Base-by-base conservation (phyloP, 306 rosid genomes). In the Prunus padus region DNA sequence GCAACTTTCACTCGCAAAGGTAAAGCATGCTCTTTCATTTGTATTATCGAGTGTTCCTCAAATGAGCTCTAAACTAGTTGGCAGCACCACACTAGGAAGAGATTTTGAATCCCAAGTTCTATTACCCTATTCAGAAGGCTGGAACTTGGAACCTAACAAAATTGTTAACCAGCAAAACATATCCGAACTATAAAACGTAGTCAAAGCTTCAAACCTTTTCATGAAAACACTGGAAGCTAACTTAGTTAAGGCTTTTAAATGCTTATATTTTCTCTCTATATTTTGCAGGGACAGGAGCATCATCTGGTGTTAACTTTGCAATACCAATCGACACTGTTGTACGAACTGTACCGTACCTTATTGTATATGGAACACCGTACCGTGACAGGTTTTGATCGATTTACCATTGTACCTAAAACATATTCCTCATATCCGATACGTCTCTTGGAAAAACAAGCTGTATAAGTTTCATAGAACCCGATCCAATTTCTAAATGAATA, bases 261-360 rank as follows among this genome's bases (percentile, higher is more conserved):
- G 60, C 11, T 72, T 50, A 44, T 8, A 67, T 22, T 26, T 5
- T 30, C 71, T 56, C 13, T 56, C 66, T 52, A 62, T 85, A 59
- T 65, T 59, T 76, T 88, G 69, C 90, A 94, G 97, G 98, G 55
- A 70, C 89, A 47, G 95, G 98, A 82, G 71, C 82, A 33, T 94
- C 98, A 56, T 94, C 97, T 40, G 98, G 98, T 66, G 97, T 94
- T 44, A 94, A 94, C 85, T 91, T 94, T 84, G 98, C 98, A 23
- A 85, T 94, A 73, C 95, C 98, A 59, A 85, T 91, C 1, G 95
- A 94, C 90, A 83, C 88, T 0, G 93, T 91, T 78, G 40, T 91
- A 61, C 85, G 82, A 68, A 91, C 79, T 52, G 89, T 94, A n/a
- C 98, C 98, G 25, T 86, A 83, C 82, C 98, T 91, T 57, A 91